phyloP scores from a whole-genome alignment of 2,329 filamentous ascomycete species.

The Beauveria sp. region DNA sequence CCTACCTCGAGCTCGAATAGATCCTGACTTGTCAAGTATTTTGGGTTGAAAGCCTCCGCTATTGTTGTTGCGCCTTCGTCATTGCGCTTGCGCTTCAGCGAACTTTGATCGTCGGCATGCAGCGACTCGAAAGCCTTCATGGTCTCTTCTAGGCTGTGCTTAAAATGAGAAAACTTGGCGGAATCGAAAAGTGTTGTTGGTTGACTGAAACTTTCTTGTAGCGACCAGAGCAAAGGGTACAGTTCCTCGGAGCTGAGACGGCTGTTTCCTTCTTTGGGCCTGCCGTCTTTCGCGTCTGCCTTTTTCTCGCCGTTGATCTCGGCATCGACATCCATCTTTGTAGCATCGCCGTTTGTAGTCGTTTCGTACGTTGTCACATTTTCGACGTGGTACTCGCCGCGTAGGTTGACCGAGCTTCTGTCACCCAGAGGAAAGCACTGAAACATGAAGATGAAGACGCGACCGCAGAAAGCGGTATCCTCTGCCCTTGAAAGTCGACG shows the following conservation, averaged over 20 bases:
- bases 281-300: slow-evolving; percentile 22
- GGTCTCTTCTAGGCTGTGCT: slow-evolving; percentile 62
- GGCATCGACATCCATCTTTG: slow-evolving; percentile 58
- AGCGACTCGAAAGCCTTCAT: slow-evolving; percentile 44
- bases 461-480: slow-evolving; percentile 93
- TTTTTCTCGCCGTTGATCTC: slow-evolving; percentile 14
- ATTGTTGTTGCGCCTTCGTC: slow-evolving; percentile 47
- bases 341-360: slow-evolving; percentile 25
- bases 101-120: slow-evolving; percentile 40
- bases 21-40: slow-evolving; percentile 95
- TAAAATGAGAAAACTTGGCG: slow-evolving; percentile 71
- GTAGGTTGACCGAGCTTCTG: slow-evolving; percentile 92
- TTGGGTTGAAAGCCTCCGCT: slow-evolving; percentile 69
- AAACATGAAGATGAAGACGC: slow-evolving; percentile 97
- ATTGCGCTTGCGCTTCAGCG: slow-evolving; percentile 62
- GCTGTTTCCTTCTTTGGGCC: slow-evolving; percentile 41
- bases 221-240: slow-evolving; percentile 89
- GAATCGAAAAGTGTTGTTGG: slow-evolving; percentile 74
- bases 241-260: slow-evolving; percentile 61
- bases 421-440: slow-evolving; percentile 96
- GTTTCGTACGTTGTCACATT: slow-evolving; percentile 80
- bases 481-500: slow-evolving; percentile 89
- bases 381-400: slow-evolving; percentile 92
- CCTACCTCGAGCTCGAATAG: slow-evolving; percentile 87
- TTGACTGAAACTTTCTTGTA: slow-evolving; percentile 88